Conservation (phyloP, 805 yeast genomes). For the Metschnikowia noctiluminum region DNA sequence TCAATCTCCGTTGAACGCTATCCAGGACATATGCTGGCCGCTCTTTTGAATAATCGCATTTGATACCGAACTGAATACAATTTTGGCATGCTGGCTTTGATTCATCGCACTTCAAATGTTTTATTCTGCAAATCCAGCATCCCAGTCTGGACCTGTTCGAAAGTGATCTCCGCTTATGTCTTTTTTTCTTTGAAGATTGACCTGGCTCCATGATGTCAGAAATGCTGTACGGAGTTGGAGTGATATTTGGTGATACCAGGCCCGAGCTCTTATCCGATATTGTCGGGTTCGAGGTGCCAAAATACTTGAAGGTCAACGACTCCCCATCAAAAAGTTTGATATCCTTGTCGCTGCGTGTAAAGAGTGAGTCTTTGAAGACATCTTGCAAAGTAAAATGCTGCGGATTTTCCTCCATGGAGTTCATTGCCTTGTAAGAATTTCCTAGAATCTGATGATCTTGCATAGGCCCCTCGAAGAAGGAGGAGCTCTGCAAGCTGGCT, state of each 20-base stretch:
- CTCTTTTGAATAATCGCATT: constrained; percentile 37
- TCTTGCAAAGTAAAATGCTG: too few species aligned
- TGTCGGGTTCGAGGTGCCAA: not conserved
- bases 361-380: too few species aligned
- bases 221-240: too few species aligned
- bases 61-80: constrained; percentile 39
- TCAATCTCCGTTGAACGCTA: constrained; percentile 30
- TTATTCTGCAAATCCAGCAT: constrained; percentile 46
- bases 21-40: constrained; percentile 40
- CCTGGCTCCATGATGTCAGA: too few species aligned
- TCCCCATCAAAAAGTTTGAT: not conserved
- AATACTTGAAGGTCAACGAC: not conserved
- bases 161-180: constrained; percentile 37
- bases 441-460: too few species aligned
- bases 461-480: too few species aligned
- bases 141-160: constrained; percentile 42
- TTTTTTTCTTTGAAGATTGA: constrained; percentile 17
- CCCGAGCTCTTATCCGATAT: not conserved
- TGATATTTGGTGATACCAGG: not conserved
- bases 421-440: too few species aligned
- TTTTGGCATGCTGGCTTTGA: constrained; percentile 34
- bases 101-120: constrained; percentile 45
- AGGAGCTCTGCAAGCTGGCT: too few species aligned
- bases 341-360: too few species aligned
- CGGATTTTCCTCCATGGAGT: too few species aligned